phyloP scores from a whole-genome alignment of 2,329 filamentous ascomycete genomes.

The Aspergillus sp. region DNA sequence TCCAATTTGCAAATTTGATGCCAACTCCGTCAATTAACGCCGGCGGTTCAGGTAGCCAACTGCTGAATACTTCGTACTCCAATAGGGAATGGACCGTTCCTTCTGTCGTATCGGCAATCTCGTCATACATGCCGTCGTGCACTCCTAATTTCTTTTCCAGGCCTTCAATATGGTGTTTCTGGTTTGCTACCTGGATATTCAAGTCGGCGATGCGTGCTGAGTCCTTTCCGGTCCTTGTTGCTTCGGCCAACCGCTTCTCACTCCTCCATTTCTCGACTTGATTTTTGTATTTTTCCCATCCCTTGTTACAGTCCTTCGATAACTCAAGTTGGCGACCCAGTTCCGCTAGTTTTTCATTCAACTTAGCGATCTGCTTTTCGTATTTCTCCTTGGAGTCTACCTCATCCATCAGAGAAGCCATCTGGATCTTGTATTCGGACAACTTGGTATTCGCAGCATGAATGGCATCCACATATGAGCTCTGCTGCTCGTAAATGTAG shows the following conservation, averaged over 20 bases:
- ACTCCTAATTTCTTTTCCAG: not conserved
- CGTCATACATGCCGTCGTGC: not conserved
- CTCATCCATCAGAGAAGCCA: not conserved
- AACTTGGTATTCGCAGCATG: not conserved
- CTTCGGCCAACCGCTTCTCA: not conserved
- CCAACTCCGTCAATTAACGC: not conserved
- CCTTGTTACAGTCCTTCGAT: not conserved
- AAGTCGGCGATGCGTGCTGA: not conserved
- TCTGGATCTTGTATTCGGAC: not conserved
- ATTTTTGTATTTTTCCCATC: not conserved
- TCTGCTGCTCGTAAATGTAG: not conserved
- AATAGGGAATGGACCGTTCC: not conserved
- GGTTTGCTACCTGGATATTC: not conserved
- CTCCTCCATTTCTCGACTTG: not conserved
- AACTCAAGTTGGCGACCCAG: not conserved
- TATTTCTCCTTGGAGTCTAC: not conserved
- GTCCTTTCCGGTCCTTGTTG: not conserved
- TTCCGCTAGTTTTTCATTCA: not conserved
- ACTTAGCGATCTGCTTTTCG: not conserved
- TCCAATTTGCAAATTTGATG: not conserved
- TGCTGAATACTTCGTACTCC: not conserved
- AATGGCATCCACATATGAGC: not conserved
- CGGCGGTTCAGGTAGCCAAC: not conserved
- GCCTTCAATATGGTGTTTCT: not conserved
- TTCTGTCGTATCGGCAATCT: not conserved